Conservation (phyloP, 2,329 filamentous ascomycete genomes). For the Diaporthe sp. region DNA sequence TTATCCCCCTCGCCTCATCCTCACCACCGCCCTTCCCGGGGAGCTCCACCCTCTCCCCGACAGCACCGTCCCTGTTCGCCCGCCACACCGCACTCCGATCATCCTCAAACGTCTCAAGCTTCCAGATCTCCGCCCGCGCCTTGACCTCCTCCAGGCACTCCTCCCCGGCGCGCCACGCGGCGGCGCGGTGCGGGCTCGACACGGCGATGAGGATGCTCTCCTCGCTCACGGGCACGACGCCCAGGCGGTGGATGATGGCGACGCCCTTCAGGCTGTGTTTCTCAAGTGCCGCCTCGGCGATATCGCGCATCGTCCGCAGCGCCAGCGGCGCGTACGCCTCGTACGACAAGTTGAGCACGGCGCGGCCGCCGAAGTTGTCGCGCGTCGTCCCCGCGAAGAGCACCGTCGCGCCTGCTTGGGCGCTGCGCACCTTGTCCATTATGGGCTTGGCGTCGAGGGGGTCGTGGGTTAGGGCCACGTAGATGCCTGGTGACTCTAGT, state of each 20-base stretch:
- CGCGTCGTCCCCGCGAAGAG: conserved; percentile 84
- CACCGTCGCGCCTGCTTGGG: conserved; percentile 81
- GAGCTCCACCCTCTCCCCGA: conserved; percentile 60
- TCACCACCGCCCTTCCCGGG: background rate
- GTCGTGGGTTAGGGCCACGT: conserved; percentile 77
- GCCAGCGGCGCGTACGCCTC: conserved; percentile 79
- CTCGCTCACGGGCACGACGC: conserved; percentile 88
- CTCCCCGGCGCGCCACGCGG: conserved; percentile 89
- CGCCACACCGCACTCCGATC: conserved; percentile 87
- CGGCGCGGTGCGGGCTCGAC: conserved; percentile 83
- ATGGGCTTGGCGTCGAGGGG: conserved; percentile 68
- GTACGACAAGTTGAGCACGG: conserved; percentile 83
- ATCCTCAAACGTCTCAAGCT: conserved; percentile 86
- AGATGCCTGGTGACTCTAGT: conserved; percentile 51
- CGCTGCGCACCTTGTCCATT: conserved; percentile 78
- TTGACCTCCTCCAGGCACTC: conserved; percentile 91
- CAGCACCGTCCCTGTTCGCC: conserved; percentile 82
- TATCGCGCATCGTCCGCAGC: conserved; percentile 75
- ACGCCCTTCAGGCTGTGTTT: conserved; percentile 79
- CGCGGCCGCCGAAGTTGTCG: conserved; percentile 77
- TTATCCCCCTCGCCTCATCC: conserved; percentile 8
- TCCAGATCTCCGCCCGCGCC: conserved; percentile 93
- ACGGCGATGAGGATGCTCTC: conserved; percentile 94
- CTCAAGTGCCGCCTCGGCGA: conserved; percentile 67
- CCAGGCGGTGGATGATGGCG: conserved; percentile 86